Base-by-base conservation (phyloP, 371 early-diverging fungal species). In the Mortierella sp. region DNA sequence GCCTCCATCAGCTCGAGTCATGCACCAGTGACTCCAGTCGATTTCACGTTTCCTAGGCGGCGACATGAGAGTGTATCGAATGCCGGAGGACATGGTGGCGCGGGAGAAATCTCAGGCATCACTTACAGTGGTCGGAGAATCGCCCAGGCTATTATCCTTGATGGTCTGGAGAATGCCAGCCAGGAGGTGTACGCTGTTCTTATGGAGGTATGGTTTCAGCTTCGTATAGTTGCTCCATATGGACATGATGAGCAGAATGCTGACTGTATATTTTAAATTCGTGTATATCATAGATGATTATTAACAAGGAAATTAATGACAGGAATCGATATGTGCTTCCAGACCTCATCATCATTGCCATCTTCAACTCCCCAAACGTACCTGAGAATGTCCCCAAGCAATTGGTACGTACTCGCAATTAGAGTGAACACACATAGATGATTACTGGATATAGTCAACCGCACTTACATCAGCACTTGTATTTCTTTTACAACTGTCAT, bases 351-450 rank as follows among this genome's bases (percentile, higher is more conserved):
- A 72, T 84, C 38, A 75, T 80, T 72, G 84, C 84, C 21, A 63
- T 84, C 57, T 84, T 84, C 57, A 76, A 31, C 42, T 86, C 92
- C 31, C 80, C 90, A 0, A 91, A 88, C 68, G 88, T 89, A 0
- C 88, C 90, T 8, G 90, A 91, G 55, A 91, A 88, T 73, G 84
- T 91, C 34, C 93, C 93, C 73, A 91, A 89, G 70, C 92, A 91
- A 0, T 82, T 88, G 58, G 91, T 92, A 79, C 60, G 87, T n/a
- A 19, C 70, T 9, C 26, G 24, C 14, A n/a, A 50, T 34, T 24
- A 7, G 19, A 55, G 31, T 16, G 58, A 26, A 11, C 26, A 73
- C 34, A 13, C 42, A n/a, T 8, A 42, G 31, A 52, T 38, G 63
- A 9, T 31, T 63, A 16, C 31, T 60, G 31, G 14, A 65, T 75